These are phyloP conservation scores for Scorias spongiosa DNA, from an alignment of 2,329 filamentous ascomycete species.

Conservation along the genomic window DNA sequence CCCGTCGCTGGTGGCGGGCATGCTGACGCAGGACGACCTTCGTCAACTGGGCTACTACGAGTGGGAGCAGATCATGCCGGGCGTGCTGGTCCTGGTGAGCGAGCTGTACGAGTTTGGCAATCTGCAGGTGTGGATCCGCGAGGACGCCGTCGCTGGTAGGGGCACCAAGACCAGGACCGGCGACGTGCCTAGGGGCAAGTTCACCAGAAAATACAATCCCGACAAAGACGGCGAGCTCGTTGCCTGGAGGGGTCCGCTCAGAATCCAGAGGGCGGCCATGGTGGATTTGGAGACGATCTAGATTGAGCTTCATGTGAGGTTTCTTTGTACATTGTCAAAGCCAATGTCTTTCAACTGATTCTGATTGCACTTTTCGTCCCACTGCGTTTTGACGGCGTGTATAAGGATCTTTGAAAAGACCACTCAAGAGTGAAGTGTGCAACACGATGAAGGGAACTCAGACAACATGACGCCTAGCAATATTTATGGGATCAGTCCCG, in stretches of 20 bases:
- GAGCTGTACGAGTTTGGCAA: not conserved
- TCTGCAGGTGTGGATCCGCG: not conserved
- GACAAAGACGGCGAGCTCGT: not conserved
- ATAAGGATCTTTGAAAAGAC: too few relatives aligned
- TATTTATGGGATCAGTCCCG: too few relatives aligned
- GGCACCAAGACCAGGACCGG: not conserved
- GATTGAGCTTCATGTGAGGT: too few relatives aligned
- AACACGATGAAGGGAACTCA: too few relatives aligned
- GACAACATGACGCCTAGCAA: too few relatives aligned
- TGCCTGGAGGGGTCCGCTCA: not conserved
- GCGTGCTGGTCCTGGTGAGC: not conserved
- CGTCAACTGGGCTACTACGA: not conserved
- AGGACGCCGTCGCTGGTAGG: not conserved
- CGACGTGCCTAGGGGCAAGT: not conserved
- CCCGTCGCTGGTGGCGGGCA: not conserved
- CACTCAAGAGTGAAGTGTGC: too few relatives aligned
- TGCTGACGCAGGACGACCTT: not conserved
- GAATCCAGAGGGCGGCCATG: not conserved
- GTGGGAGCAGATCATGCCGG: not conserved
- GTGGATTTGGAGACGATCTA: too few relatives aligned
- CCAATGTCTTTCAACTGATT: too few relatives aligned
- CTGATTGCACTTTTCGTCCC: too few relatives aligned
- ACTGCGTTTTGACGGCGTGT: too few relatives aligned
- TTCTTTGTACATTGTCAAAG: too few relatives aligned
- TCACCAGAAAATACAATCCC: not conserved